phyloP scores from a whole-genome alignment of 1,284 basidiomycete genomes.

The Porogramme epimiltina region DNA sequence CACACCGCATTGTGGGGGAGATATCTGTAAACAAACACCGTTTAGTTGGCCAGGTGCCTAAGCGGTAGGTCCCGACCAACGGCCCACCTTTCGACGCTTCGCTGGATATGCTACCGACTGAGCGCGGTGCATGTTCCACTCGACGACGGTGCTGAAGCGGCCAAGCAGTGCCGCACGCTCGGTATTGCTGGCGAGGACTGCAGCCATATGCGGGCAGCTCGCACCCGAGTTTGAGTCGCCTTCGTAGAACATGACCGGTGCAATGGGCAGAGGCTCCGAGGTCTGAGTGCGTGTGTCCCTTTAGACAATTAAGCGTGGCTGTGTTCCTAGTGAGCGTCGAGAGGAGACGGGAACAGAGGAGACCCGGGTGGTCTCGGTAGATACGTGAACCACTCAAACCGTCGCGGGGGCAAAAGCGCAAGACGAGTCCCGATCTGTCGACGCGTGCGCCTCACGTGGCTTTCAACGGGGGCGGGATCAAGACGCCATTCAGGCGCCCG shows the following conservation, averaged over 20 bases:
- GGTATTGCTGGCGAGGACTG: slow-evolving; percentile 30
- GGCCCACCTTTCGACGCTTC: slow-evolving; percentile 47
- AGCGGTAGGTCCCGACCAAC: not conserved
- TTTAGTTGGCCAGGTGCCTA: not conserved
- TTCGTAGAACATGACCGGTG: slow-evolving; percentile 12
- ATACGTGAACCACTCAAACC: too few species aligned
- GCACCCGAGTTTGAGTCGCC: not conserved
- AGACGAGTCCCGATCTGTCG: slow-evolving; percentile 9
- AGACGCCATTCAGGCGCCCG: not conserved
- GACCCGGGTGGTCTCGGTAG: too few species aligned
- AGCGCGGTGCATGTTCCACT: slow-evolving; percentile 39
- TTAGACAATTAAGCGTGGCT: not conserved
- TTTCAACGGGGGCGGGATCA: too few species aligned
- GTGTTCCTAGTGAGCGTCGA: not conserved
- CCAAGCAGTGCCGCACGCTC: slow-evolving; percentile 29
- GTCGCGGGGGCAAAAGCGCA: slow-evolving; percentile 7
- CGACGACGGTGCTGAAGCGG: slow-evolving; percentile 41
- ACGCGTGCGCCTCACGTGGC: not conserved
- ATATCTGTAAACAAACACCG: slow-evolving; percentile 27
- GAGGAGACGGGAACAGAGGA: not conserved
- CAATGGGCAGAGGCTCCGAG: slow-evolving; percentile 3
- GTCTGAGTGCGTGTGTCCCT: not conserved
- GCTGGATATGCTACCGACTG: slow-evolving; percentile 36
- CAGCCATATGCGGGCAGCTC: slow-evolving; percentile 27
- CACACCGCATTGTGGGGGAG: slow-evolving; percentile 62